These are phyloP conservation scores for Ceratobasidium sp. DNA, from an alignment of 1,284 basidiomycete species.

Conservation along the genomic window DNA sequence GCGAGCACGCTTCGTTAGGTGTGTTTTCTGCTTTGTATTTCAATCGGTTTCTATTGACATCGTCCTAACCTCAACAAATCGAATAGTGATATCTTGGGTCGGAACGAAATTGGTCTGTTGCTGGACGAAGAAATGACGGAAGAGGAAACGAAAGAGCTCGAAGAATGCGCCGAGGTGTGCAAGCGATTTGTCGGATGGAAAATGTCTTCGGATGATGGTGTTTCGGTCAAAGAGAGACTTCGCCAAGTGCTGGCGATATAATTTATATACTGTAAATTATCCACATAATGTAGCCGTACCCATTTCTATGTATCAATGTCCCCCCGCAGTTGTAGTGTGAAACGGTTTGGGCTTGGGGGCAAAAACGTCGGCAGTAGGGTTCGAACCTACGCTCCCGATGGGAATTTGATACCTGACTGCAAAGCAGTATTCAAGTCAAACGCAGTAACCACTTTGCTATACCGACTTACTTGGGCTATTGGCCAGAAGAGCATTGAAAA, in stretches of 20 bases:
- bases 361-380: conserved; percentile 47
- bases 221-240: conserved; percentile 26
- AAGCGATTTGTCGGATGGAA: conserved; percentile 83
- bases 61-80: conserved; percentile 10
- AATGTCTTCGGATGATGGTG: conserved; percentile 59
- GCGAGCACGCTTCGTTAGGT: conserved; percentile 85
- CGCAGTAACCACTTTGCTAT: conserved; percentile 47
- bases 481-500: too few relatives aligned
- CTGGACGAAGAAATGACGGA: conserved; percentile 81
- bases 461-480: conserved; percentile 17
- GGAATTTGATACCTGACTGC: conserved; percentile 44
- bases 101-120: conserved; percentile 70
- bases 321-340: neutral
- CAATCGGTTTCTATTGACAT: neutral
- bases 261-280: too few relatives aligned
- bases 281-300: neutral
- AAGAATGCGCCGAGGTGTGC: conserved; percentile 79
- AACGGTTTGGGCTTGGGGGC: neutral
- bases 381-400: conserved; percentile 46
- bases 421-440: conserved; percentile 43
- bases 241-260: conserved; percentile 7
- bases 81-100: conserved; percentile 72
- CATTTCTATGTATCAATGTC: neutral
- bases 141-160: conserved; percentile 73
- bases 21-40: conserved; percentile 49